phyloP scores from a whole-genome alignment of 106 monocot species.

The Xerophyta viscosa region DNA sequence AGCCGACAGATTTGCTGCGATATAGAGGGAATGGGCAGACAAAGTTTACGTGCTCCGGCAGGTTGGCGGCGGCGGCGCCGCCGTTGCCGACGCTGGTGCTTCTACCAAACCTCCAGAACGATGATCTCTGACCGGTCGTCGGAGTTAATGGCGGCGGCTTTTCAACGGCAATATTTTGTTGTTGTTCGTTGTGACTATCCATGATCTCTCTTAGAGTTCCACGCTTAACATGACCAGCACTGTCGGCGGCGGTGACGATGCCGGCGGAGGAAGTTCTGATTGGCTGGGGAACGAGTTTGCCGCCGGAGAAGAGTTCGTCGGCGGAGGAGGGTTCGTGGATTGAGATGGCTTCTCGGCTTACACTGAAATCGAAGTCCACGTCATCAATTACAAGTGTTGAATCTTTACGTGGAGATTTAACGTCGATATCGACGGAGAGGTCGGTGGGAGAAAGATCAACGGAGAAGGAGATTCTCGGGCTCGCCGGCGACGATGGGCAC shows the following conservation, averaged over 20 bases:
- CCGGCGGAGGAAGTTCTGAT: neutral
- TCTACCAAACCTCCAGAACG: conserved; percentile 8
- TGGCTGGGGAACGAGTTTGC: conserved; percentile 8
- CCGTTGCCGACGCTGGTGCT: neutral
- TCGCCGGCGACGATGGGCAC: neutral
- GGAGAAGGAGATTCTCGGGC: conserved; percentile 9
- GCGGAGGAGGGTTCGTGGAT: neutral
- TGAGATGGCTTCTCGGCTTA: neutral
- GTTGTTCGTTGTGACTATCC: neutral
- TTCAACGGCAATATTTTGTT: neutral
- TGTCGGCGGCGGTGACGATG: no score
- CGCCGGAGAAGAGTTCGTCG: conserved; percentile 9
- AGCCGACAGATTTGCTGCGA: conserved; percentile 9
- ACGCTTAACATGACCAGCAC: neutral
- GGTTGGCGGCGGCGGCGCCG: no score
- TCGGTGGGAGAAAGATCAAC: neutral
- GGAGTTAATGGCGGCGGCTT: neutral
- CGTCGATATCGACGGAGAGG: neutral
- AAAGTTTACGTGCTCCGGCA: neutral
- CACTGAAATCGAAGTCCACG: conserved; percentile 8
- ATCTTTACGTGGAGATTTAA: no score
- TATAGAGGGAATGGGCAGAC: neutral
- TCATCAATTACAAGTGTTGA: no score
- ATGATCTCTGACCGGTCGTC: neutral
- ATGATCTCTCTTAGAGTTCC: neutral